phyloP scores from a whole-genome alignment of 176 grass and related monocot genomes.

The Aegilops bicornis region DNA sequence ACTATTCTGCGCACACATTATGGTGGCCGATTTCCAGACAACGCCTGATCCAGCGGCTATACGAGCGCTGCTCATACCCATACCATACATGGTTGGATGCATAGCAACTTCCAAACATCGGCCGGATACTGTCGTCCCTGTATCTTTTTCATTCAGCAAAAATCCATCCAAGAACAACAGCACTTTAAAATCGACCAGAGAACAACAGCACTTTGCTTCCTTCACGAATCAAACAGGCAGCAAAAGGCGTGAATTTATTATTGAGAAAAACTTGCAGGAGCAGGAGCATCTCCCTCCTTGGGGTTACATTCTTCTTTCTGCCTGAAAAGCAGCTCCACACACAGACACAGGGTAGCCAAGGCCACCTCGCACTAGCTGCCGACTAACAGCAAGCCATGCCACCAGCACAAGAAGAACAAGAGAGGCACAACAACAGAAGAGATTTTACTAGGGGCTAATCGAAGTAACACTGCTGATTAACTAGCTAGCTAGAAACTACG shows the following conservation, averaged over 20 bases:
- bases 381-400: not conserved
- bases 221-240: not conserved
- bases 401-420: not conserved
- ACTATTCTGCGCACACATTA: too few species aligned
- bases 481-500: slow-evolving; percentile 23
- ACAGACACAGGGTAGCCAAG: not conserved
- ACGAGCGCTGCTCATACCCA: too few species aligned
- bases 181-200: too few species aligned
- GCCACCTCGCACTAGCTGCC: not conserved
- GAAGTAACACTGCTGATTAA: not conserved
- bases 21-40: too few species aligned
- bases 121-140: too few species aligned
- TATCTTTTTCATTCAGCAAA: too few species aligned
- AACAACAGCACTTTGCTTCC: not conserved
- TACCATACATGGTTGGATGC: too few species aligned
- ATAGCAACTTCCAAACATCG: too few species aligned
- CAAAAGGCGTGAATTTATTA: not conserved
- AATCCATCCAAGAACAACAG: too few species aligned
- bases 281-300: not conserved
- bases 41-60: too few species aligned
- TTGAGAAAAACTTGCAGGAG: not conserved
- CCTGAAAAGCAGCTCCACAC: not conserved
- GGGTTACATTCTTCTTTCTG: not conserved
- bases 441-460: not conserved
- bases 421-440: not conserved